These are phyloP conservation scores for Rhododendron ovatum DNA, from an alignment of 148 eudicot genomes.

Conservation along the genomic window DNA sequence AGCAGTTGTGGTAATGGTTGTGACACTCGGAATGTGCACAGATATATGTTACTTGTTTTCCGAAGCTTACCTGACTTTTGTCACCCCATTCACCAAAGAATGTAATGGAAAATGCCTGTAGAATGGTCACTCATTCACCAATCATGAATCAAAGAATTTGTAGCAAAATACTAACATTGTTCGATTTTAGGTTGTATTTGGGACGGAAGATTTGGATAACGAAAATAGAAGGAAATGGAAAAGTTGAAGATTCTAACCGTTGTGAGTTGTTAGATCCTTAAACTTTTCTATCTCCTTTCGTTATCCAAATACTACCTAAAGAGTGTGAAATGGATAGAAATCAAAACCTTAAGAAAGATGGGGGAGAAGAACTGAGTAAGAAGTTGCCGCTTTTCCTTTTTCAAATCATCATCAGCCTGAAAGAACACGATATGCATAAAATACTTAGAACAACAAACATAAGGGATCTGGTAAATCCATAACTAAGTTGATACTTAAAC, in stretches of 20 bases:
- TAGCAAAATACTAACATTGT: neutral
- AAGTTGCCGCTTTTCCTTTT: slow-evolving; percentile 67
- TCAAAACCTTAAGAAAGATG: slow-evolving; percentile 71
- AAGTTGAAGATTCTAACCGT: neutral
- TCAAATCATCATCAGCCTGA: slow-evolving; percentile 67
- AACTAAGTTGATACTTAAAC: neutral
- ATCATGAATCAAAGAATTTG: slow-evolving; percentile 3
- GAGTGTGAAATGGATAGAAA: neutral
- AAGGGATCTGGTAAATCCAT: neutral
- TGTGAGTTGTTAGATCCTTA: neutral
- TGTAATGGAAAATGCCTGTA: slow-evolving; percentile 92
- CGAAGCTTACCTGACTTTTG: slow-evolving; percentile 79
- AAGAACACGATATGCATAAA: slow-evolving; percentile 11
- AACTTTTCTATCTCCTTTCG: neutral
- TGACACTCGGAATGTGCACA: neutral
- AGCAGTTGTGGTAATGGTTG: neutral
- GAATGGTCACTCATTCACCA: slow-evolving; percentile 4
- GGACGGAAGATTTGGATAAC: neutral
- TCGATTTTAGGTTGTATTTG: neutral
- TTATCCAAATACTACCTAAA: neutral
- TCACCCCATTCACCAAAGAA: slow-evolving; percentile 99
- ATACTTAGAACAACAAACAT: neutral
- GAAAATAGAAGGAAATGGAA: neutral
- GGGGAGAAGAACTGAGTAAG: slow-evolving; percentile 84
- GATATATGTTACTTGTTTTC: neutral